Percentiles rank a stretch among this genome's conserved stretches.
Evolutionary conservation across 1,284 basidiomycete genomes (phyloP).

Genomic region (Calocybe gambosa): DNA sequence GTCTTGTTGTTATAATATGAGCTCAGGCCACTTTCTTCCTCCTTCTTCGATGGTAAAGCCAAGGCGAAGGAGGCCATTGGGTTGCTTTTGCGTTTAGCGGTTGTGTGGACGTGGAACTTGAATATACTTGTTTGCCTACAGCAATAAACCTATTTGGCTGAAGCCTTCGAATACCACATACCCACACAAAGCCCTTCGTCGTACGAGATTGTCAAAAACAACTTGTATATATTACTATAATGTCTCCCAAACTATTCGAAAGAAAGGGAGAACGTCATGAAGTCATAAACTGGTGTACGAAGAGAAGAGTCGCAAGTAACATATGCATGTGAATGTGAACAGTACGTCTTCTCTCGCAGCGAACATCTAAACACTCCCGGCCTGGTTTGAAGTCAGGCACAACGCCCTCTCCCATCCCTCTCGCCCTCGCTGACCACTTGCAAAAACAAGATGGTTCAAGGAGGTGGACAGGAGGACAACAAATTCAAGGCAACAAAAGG

Average conservation of each 20-base stretch:
- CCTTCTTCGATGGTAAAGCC: slow-evolving; percentile 84
- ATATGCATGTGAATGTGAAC: too few relatives aligned
- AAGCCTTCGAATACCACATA: slow-evolving; percentile 11
- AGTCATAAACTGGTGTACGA: slow-evolving; percentile 11
- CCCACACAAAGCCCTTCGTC: not conserved
- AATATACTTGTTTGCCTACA: slow-evolving; percentile 28
- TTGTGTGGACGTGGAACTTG: slow-evolving; percentile 30
- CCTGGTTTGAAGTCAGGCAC: slow-evolving; percentile 30
- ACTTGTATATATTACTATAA: slow-evolving; percentile 4
- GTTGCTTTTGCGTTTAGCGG: slow-evolving; percentile 12
- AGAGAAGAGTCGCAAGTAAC: slow-evolving; percentile 3
- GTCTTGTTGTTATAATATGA: slow-evolving; percentile 92
- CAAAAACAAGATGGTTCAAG: slow-evolving; percentile 20
- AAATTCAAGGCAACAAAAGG: slow-evolving; percentile 27
- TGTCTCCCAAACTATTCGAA: slow-evolving; percentile 8
- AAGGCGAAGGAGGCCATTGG: slow-evolving; percentile 50
- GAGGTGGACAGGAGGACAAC: slow-evolving; percentile 64
- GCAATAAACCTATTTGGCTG: slow-evolving; percentile 23
- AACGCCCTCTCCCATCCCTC: slow-evolving; percentile 68
- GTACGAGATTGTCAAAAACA: not conserved
- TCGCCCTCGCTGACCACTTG: slow-evolving; percentile 41
- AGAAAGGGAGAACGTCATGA: slow-evolving; percentile 7
- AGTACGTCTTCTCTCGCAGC: not conserved
- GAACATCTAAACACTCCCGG: slow-evolving; percentile 11
- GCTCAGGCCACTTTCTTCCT: slow-evolving; percentile 84